Evolutionary conservation across 2,329 filamentous ascomycete species (phyloP), one percentile per base, ranked within the genome.

Genomic region (Neurospora sp.): DNA sequence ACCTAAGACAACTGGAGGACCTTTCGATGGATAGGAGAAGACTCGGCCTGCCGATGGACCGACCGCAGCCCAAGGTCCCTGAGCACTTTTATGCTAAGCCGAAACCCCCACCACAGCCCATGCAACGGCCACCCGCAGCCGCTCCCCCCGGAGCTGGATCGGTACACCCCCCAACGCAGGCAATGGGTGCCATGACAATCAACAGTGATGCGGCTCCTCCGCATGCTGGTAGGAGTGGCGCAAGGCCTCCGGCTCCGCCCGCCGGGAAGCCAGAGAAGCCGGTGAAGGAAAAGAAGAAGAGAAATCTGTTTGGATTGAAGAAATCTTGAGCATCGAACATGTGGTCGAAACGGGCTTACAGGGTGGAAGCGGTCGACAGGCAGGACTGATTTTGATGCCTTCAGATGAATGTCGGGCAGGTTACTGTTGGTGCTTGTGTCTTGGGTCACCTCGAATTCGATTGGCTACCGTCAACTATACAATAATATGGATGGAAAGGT

Each of bases 71-170:
- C n/a, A 89, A 90, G 72, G 92, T 94, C 0, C 96, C 96, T 0
- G 89, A 89, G 6, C 92, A 97, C 81, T 82, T 99, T 10, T 96
- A 96, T 74, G 93, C 97, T 79, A 87, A 89, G 83, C 88, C 46
- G 81, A 83, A 74, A 46, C 88, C 90, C 1, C 81, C 85, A 2
- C 85, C 85, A 10, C 84, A 84, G 6, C 84, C 84, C 17, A 81
- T 80, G 68, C 79, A 33, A 28, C 52, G 23, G 28, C 52, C 71
- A 19, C 41, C 41, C n/a, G 41, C 41, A 43, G 57, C 68, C 36
- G 65, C 72, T 23, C 8, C 82, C 65, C 72, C 74, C 36, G 72
- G 79, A 71, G 73, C 77, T 76, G 71, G 75, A 52, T 71, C 23
- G 73, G 72, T 79, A 2, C 75, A 77, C 67, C 84, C 84, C 15